Base-by-base conservation (phyloP, 805 yeast species). In the Kazachstania psychrophila region DNA sequence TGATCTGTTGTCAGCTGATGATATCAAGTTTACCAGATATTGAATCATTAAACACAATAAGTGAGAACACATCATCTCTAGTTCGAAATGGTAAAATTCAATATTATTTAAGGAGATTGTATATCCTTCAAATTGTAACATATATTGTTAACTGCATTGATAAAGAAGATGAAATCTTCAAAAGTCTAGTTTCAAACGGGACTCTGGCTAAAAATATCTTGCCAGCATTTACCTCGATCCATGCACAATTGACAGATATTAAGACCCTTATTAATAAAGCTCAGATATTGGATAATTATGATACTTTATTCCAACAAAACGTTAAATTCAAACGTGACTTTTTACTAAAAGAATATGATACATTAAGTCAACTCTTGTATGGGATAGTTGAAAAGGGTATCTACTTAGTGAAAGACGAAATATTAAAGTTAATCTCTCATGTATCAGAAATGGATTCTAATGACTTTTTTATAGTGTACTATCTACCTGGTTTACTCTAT, bases 1-100 rank as follows among this genome's bases (percentile, higher is more conserved):
- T 82, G 20, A 65, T 72, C 2, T 72, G 84, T 2, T 92, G 94
- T 1, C 83, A 86, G 51, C 52, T 84, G 19, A 65, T 88, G 48
- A 61, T 61, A 9, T 63, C 72, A 2, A 26, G 35, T 16, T 51
- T 26, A 53, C 54, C 43, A 42, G 61, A 41, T 22, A 23, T 46
- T n/a, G 40, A 40, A 5, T 30, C 42, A 2, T 39, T 40, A 1
- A 34, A 37, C 4, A 39, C 30, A 10, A 15, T 33, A 11, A 45
- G 47, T 17, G 39, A 36, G 16, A 46, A 40, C 14, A 47, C 44
- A 32, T 34, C 43, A 11, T 18, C 53, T 11, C 54, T 73, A 22
- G 43, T 68, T 6, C 87, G 80, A 45, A 65, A 72, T 15, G 95
- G 92, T 1, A 71, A 76, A 40, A 71, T 81, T 5, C 68, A 75